A percentile compares a stretch with the other conserved stretches of the same genome.
These are phyloP conservation scores for Pseudodiploospora longispora DNA, from an alignment of 2,329 filamentous ascomycete species.

Conservation along the genomic window DNA sequence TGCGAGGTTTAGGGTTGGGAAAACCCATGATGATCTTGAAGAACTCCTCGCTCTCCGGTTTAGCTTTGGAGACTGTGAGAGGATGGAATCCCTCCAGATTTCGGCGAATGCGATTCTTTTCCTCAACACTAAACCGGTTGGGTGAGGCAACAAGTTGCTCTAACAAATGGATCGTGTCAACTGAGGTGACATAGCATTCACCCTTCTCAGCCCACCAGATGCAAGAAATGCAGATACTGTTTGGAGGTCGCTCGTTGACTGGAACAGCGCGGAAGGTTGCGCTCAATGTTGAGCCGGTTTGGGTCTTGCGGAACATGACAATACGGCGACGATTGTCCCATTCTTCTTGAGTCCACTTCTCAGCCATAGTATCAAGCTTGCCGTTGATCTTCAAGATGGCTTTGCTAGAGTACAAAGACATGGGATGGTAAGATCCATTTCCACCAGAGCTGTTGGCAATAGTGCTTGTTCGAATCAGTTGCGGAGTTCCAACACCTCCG, in stretches of 20 bases:
- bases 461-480: constrained; percentile 50
- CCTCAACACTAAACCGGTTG: constrained; percentile 84
- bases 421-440: constrained; percentile 59
- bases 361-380: constrained; percentile 75
- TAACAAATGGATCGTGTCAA: constrained; percentile 92
- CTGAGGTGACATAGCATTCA: constrained; percentile 89
- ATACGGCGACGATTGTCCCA: constrained; percentile 71
- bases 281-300: constrained; percentile 73
- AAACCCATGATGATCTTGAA: constrained; percentile 99
- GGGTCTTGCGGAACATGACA: constrained; percentile 78
- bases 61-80: constrained; percentile 86
- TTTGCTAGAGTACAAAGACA: constrained; percentile 75
- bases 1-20: constrained; percentile 86
- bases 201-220: constrained; percentile 93
- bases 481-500: constrained; percentile 29
- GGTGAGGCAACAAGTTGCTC: constrained; percentile 74
- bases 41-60: constrained; percentile 88
- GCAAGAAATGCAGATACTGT: constrained; percentile 92
- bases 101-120: constrained; percentile 95
- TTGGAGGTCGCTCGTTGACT: constrained; percentile 67
- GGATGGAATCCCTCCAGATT: constrained; percentile 94
- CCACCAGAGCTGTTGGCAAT: constrained; percentile 30
- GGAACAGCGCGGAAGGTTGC: constrained; percentile 73
- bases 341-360: constrained; percentile 78
- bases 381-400: constrained; percentile 78